phyloP scores from a whole-genome alignment of 495 filamentous ascomycete genomes.

The Penicillium maclennaniae region DNA sequence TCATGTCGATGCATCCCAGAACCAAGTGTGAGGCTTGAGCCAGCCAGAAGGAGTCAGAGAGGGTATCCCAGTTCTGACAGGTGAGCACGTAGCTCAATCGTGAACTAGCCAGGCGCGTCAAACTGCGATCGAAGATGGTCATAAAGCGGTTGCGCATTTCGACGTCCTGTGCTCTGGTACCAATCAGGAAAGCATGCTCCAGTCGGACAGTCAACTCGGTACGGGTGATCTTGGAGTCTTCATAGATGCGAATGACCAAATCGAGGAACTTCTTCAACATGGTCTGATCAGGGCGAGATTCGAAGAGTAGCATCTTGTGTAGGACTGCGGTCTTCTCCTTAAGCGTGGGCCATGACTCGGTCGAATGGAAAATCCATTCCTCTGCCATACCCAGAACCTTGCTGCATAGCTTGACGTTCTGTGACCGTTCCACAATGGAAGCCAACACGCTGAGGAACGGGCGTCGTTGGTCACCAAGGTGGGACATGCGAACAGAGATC shows the following conservation, averaged over 20 bases:
- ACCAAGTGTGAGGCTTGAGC: constrained; percentile 89
- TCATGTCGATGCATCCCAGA: constrained; percentile 85
- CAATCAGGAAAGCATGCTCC: constrained; percentile 97
- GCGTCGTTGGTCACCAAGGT: constrained; percentile 83
- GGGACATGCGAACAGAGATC: constrained; percentile 85
- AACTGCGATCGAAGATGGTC: constrained; percentile 85
- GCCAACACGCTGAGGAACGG: constrained; percentile 94
- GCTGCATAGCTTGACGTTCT: constrained; percentile 75
- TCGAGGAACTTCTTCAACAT: constrained; percentile 91
- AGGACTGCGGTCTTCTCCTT: constrained; percentile 98
- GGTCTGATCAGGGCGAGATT: constrained; percentile 72
- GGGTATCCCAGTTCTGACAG: constrained; percentile 95
- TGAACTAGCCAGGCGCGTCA: constrained; percentile 80
- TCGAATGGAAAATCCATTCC: constrained; percentile 88
- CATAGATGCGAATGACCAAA: constrained; percentile 94
- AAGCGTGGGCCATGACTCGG: constrained; percentile 87
- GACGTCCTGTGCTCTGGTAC: constrained; percentile 87
- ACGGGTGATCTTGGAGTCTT: constrained; percentile 88
- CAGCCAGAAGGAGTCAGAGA: constrained; percentile 94
- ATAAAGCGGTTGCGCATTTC: constrained; percentile 97
- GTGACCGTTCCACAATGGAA: constrained; percentile 89
- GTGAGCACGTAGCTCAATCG: constrained; percentile 82
- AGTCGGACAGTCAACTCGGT: constrained; percentile 94
- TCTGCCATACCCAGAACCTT: constrained; percentile 96
- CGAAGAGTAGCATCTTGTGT: constrained; percentile 96